Evolutionary conservation across 1,139 yeast species (phyloP).

Genomic region (Kurtzmaniella quercitrusa): DNA sequence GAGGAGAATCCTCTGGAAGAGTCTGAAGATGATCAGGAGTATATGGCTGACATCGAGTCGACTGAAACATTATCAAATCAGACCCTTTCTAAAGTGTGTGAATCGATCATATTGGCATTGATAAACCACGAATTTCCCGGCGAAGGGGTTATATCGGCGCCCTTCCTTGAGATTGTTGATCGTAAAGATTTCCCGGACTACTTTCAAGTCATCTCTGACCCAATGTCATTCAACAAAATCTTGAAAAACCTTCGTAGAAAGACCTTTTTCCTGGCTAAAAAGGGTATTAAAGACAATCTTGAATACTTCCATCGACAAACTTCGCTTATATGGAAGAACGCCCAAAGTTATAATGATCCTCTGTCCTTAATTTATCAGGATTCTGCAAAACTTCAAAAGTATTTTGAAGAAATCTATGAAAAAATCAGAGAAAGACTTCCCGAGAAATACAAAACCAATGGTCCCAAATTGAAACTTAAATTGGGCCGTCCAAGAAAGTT

Average conservation of each 20-base stretch:
- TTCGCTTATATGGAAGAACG: constrained; percentile 50
- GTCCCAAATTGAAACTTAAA: constrained; percentile 24
- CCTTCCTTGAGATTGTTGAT: constrained; percentile 56
- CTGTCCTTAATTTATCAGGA: constrained; percentile 54
- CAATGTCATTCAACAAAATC: constrained; percentile 52
- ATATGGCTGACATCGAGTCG: constrained; percentile 5
- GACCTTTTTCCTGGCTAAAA: constrained; percentile 27
- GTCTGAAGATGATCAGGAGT: constrained; percentile 18
- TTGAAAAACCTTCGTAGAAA: constrained; percentile 34
- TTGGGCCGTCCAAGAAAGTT: constrained; percentile 13
- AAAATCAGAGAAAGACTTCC: constrained; percentile 15
- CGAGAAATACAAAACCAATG: constrained; percentile 10
- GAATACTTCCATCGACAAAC: constrained; percentile 47
- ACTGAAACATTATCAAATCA: constrained; percentile 14
- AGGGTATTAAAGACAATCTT: constrained; percentile 34
- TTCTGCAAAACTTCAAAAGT: constrained; percentile 40
- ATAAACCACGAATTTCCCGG: constrained; percentile 41
- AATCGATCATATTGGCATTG: constrained; percentile 29
- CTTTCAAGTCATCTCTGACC: constrained; percentile 48
- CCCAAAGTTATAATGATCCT: constrained; percentile 54
- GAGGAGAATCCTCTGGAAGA: constrained; percentile 16
- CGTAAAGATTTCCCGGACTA: constrained; percentile 57
- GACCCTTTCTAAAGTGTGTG: constrained; percentile 21
- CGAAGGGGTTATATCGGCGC: constrained; percentile 46
- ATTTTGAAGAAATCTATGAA: constrained; percentile 28